Base-by-base conservation (phyloP, 2,329 filamentous ascomycete species). In the Malbranchea zuffiana region DNA sequence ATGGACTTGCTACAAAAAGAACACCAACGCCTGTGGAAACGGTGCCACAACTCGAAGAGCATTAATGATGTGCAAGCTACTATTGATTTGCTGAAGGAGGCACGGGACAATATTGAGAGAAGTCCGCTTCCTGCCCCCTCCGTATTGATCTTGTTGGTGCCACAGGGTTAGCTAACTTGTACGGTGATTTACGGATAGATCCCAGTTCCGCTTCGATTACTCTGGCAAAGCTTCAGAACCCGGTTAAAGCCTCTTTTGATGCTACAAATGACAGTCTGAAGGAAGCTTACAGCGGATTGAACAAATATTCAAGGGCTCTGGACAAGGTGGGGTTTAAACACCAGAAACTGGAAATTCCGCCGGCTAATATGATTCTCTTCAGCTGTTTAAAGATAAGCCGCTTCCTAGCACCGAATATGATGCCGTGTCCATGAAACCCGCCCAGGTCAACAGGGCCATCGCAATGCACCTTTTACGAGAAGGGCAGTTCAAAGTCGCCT, bases 401-500 rank as follows among this genome's bases (percentile, higher is more conserved):
- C 67, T 82, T 10, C 75, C 88, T 0, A 82, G 79, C 10, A 81
- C 77, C 51, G 82, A 87, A 40, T 78, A 85, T 50, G 85, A 93
- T 59, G 80, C 78, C 21, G 76, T 95, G 58, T 78, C 75, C 1
- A 73, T 78, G 13, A 78, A 92, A 47, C 72, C 81, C 3, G 68
- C 72, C 11, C 69, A 95, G 8, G 84, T 96, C 54, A 92, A 95
- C 61, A 77, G 87, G 39, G 88, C 90, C 5, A 92, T 98, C 49
- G 83, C 83, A 6, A 95, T 96, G 86, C 90, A 98, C 55, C 72
- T 98, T 15, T 72, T 98, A 25, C 82, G 90, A 26, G 88, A 96
- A 62, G 90, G 90, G 32, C 82, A 94, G 54, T 98, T 98, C 59
- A 72, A 71, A 15, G 87, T 94, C 2, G 88, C 88, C 8, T 77